A percentile compares a stretch with the other conserved stretches of the same genome.
These are phyloP conservation scores for Bremia lactucae DNA, from an alignment of 352 stramenopile genomes.

Conservation along the genomic window DNA sequence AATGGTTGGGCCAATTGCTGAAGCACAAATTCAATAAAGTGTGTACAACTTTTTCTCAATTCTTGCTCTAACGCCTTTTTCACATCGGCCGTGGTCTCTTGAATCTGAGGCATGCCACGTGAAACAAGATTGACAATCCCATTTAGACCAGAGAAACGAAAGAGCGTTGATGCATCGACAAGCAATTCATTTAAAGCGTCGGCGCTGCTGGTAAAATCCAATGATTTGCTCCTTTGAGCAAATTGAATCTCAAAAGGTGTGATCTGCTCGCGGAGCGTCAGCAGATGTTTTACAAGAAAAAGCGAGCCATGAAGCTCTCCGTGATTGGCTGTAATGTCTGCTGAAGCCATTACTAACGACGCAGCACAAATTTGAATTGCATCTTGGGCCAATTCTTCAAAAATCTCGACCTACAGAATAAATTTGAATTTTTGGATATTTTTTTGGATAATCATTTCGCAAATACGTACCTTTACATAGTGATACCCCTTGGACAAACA, in stretches of 20 bases:
- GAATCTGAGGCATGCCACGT: constrained; percentile 63
- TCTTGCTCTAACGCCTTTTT: constrained; percentile 73
- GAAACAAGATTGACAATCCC: constrained; percentile 50
- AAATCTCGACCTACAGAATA: constrained; percentile 63
- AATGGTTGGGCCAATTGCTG: constrained; percentile 49
- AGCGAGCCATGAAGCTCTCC: constrained; percentile 50
- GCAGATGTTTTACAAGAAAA: constrained; percentile 75
- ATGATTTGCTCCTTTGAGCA: constrained; percentile 48
- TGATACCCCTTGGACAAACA: constrained; percentile 82
- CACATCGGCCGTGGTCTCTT: constrained; percentile 66
- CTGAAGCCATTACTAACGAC: constrained; percentile 66
- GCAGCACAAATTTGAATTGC: constrained; percentile 71
- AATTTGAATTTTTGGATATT: not conserved
- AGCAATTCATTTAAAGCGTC: constrained; percentile 69
- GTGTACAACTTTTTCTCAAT: constrained; percentile 70
- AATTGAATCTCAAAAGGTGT: constrained; percentile 81
- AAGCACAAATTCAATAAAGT: constrained; percentile 67
- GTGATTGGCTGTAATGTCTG: constrained; percentile 43
- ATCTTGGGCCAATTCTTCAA: constrained; percentile 76
- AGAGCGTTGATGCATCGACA: constrained; percentile 49
- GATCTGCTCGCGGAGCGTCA: constrained; percentile 77
- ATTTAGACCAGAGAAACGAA: constrained; percentile 50
- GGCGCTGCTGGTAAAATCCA: constrained; percentile 67
- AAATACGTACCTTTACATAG: constrained; percentile 52
- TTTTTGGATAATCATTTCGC: not conserved